phyloP scores from a whole-genome alignment of 768 basidiomycete species.

The Clavaria fumosa region DNA sequence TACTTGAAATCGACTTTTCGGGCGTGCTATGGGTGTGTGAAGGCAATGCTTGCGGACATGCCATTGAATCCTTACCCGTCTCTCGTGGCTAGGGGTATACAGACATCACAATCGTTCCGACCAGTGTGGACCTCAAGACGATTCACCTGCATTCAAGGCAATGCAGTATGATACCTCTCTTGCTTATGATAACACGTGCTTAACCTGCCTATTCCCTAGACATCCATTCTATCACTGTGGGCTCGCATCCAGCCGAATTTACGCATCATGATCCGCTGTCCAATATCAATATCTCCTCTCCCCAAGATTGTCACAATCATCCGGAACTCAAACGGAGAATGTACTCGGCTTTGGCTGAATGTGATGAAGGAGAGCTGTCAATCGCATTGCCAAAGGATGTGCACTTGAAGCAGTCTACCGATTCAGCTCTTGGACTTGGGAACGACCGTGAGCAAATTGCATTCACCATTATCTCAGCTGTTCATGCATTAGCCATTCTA shows the following conservation, averaged over 20 bases:
- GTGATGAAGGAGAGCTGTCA: conserved; percentile 88
- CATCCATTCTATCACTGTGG: conserved; percentile 60
- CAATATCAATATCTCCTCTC: conserved; percentile 41
- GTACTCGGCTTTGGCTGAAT: conserved; percentile 81
- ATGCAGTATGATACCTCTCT: conserved; percentile 43
- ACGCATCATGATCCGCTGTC: conserved; percentile 62
- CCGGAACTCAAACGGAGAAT: conserved; percentile 87
- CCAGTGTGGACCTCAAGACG: conserved; percentile 60
- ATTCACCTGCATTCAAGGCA: conserved; percentile 83
- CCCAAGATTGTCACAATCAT: conserved; percentile 72
- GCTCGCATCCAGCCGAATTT: conserved; percentile 60
- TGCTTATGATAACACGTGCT: background rate
- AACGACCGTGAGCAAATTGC: no score
- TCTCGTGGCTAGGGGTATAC: conserved; percentile 78
- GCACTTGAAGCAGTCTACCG: conserved; percentile 43
- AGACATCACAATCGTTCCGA: conserved; percentile 79
- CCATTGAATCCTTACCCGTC: no score
- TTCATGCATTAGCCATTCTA: no score
- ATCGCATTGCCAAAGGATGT: conserved; percentile 73
- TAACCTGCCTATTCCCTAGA: conserved; percentile 23
- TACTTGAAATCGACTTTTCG: conserved; percentile 84
- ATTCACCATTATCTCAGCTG: no score
- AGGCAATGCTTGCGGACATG: conserved; percentile 15
- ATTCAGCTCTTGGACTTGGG: conserved; percentile 27
- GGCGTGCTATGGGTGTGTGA: conserved; percentile 66